Base-by-base conservation (phyloP, 768 basidiomycete genomes). In the Calocybe indica region DNA sequence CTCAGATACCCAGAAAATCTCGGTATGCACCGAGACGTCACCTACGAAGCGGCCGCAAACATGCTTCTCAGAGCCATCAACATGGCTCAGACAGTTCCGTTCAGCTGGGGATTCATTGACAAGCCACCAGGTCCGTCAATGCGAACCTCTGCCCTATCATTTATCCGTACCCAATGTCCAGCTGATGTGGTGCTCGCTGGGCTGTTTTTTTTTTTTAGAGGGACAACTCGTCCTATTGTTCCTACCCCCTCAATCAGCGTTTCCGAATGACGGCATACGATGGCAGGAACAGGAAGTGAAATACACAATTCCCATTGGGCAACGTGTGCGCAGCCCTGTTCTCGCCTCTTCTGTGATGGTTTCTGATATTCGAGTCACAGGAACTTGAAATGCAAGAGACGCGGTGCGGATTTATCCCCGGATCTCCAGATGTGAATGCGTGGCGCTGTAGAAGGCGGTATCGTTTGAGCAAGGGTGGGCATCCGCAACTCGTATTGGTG, bases 371-470 rank as follows among this genome's bases (percentile, higher is more conserved):
- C 4, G 22, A 4, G 22, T 31, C 39, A 36, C 48, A 89, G 86
- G 89, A 92, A 63, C 72, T 92, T 11, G 90, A 92, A 67, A 74
- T 91, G 1, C 60, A 70, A 47, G 89, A 92, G 62, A 63, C 76
- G 28, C 89, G 85, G 60, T 82, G 65, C 55, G 89, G 90, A 1
- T 92, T 88, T 61, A 63, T 87, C n/a, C 89, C 89, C 11, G 75
- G 74, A 37, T 68, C 71, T 1, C 67, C 68, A 37, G 89, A 92
- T 52, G 59, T 69, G 7, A 69, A 59, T 50, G 88, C 90, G 30
- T 85, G 74, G 63, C 81, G 88, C 11, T 60, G 81, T 40, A 76
- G 90, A 41, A 70, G 87, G 42, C 80, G 86, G 5, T 92, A 77
- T 60, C 81, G 89, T 34, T 71, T 92, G 34, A 51, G 66, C 37